Evolutionary conservation across 2,329 filamentous ascomycete genomes (phyloP).

Genomic region (Cytospora paraplurivora): DNA sequence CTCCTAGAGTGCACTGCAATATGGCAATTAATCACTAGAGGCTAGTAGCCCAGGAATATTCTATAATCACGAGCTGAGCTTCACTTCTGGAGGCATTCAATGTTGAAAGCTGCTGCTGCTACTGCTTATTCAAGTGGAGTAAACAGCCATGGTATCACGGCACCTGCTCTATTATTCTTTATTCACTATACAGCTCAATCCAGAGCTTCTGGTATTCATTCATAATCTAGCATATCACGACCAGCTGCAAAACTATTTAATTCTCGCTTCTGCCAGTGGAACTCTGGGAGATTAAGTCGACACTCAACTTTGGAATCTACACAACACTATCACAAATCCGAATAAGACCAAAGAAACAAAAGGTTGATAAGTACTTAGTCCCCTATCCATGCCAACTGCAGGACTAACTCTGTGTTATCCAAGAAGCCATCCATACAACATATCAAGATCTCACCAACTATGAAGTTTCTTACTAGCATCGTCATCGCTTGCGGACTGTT

Average conservation of each 20-base stretch:
- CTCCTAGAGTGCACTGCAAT: too few species aligned
- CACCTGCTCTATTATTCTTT: neutral
- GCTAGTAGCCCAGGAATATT: too few species aligned
- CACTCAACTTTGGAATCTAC: neutral
- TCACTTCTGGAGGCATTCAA: too few species aligned
- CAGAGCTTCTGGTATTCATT: neutral
- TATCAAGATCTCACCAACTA: neutral
- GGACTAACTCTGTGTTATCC: too few species aligned
- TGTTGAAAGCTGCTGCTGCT: too few species aligned
- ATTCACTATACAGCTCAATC: neutral
- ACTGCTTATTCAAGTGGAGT: too few species aligned
- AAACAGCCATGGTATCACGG: too few species aligned
- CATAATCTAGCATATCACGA: neutral
- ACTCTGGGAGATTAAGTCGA: neutral
- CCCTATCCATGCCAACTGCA: too few species aligned
- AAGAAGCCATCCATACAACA: too few species aligned
- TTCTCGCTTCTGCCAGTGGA: neutral
- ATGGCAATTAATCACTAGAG: too few species aligned
- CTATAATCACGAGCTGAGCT: too few species aligned
- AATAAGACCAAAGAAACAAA: neutral
- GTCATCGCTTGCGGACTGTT: neutral
- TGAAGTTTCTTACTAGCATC: neutral
- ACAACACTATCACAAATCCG: neutral
- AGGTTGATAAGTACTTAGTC: too few species aligned
- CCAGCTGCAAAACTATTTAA: neutral